Evolutionary conservation across 164 flowering plant species (phyloP), one percentile per base, ranked within the genome.

Genomic region (Magnolia sinica): DNA sequence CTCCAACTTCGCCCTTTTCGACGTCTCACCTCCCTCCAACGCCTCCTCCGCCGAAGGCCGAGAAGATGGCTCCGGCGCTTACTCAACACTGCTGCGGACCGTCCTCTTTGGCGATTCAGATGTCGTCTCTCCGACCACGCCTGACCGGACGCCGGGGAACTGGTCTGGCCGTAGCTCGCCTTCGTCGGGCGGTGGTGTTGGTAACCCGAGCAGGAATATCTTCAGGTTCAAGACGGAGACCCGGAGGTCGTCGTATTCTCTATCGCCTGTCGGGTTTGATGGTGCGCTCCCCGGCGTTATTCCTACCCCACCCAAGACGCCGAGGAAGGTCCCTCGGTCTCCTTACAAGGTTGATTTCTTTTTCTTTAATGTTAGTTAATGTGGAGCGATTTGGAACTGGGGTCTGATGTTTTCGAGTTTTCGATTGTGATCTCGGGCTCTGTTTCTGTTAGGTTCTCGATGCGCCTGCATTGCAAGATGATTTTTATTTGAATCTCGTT

Each of bases 401-500:
- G 18, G 37, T 61, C 68, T 50, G 9, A 71, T 66, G 37, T 45
- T 24, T 68, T 69, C 45, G 50, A 50, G 24, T 24, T 59, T 65
- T 74, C 73, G 19, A 50, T 77, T 75, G 24, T 23, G 58, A 5
- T 51, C 6, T 20, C 14, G 9, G 16, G 45, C 2, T 65, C 61
- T 29, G 13, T 74, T 49, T 37, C 10, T 59, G 68, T 1, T 80
- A 96, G 98, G 97, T 96, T 16, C 76, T 93, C 89, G 99, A 96
- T 85, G 98, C 99, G 4, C 99, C 98, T 19, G 93, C 96, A 31
- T 84, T 96, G 91, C 96, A 91, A 84, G 99, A 96, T 82, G 99
- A 96, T 82, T 96, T 94, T 75, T 96, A 96, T 81, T 78, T 92
- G 82, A 96, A 96, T 81, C 88, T 96, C 31, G 97, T 96, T 55